These are phyloP conservation scores for Xanthoconium purpureum DNA, from an alignment of 768 basidiomycete genomes.

Conservation along the genomic window DNA sequence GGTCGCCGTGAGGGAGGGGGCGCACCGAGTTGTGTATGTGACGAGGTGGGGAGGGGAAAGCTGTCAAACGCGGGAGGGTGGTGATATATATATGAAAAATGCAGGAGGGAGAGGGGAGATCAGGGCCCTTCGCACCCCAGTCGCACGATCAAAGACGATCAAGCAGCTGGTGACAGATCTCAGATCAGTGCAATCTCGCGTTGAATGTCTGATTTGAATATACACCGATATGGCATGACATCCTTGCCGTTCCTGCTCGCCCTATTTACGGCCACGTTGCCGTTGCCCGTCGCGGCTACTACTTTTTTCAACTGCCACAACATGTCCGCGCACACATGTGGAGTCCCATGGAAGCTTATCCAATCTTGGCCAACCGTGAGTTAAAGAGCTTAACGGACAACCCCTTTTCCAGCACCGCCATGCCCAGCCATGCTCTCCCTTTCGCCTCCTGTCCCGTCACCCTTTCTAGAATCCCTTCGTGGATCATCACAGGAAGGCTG, in stretches of 20 bases:
- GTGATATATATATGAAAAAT: slow-evolving; percentile 57
- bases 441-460: slow-evolving; percentile 12
- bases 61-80: slow-evolving; percentile 40
- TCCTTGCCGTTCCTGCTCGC: slow-evolving; percentile 42
- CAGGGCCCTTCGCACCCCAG: slow-evolving; percentile 42
- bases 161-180: slow-evolving; percentile 34
- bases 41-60: slow-evolving; percentile 48
- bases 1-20: slow-evolving; percentile 26
- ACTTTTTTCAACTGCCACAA: slow-evolving; percentile 36
- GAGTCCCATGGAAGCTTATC: slow-evolving; percentile 38
- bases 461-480: slow-evolving; percentile 14
- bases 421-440: slow-evolving; percentile 16
- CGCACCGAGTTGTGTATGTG: slow-evolving; percentile 29
- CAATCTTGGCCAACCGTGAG: slow-evolving; percentile 34
- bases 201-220: slow-evolving; percentile 40
- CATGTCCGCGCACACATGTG: slow-evolving; percentile 32
- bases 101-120: slow-evolving; percentile 40
- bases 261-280: slow-evolving; percentile 43
- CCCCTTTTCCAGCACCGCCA: slow-evolving; percentile 29
- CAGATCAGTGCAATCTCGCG: slow-evolving; percentile 43
- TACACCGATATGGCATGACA: slow-evolving; percentile 30
- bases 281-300: slow-evolving; percentile 44
- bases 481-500: slow-evolving; percentile 27
- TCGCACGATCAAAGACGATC: slow-evolving; percentile 69
- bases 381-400: slow-evolving; percentile 43